phyloP scores from a whole-genome alignment of 768 basidiomycete genomes.

The Obba rivulosa region DNA sequence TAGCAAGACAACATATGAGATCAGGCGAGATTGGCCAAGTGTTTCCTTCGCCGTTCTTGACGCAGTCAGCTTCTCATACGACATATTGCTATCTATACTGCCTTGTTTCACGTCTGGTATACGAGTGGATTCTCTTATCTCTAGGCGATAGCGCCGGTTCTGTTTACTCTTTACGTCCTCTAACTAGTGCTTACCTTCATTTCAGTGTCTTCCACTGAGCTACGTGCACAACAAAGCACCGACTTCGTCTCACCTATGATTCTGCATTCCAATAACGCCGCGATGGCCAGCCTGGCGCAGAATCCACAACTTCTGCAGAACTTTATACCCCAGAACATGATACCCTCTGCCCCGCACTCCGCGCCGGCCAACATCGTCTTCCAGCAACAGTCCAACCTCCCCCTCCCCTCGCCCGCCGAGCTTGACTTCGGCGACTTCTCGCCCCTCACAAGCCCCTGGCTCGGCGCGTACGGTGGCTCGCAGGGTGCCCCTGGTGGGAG shows the following conservation, averaged over 20 bases:
- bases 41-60: no score
- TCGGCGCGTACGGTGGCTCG: conserved; percentile 51
- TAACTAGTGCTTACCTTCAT: not conserved
- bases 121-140: no score
- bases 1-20: no score
- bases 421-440: conserved; percentile 66
- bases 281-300: conserved; percentile 7
- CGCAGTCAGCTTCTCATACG: no score
- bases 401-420: conserved; percentile 42
- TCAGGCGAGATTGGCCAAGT: no score
- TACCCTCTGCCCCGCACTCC: conserved; percentile 36
- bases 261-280: conserved; percentile 33
- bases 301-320: conserved; percentile 17
- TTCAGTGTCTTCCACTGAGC: conserved; percentile 47
- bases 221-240: conserved; percentile 51
- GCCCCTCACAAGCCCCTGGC: conserved; percentile 78
- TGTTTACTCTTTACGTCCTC: conserved; percentile 1
- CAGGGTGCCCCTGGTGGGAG: conserved; percentile 19
- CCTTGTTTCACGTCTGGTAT: no score
- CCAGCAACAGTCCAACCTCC: conserved; percentile 25
- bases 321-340: conserved; percentile 21
- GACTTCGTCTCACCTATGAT: conserved; percentile 63
- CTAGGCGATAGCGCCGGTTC: conserved; percentile 6
- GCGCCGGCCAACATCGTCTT: conserved; percentile 77
- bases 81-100: no score